phyloP scores from a whole-genome alignment of 306 rosid species.

The Dryas octopetala region DNA sequence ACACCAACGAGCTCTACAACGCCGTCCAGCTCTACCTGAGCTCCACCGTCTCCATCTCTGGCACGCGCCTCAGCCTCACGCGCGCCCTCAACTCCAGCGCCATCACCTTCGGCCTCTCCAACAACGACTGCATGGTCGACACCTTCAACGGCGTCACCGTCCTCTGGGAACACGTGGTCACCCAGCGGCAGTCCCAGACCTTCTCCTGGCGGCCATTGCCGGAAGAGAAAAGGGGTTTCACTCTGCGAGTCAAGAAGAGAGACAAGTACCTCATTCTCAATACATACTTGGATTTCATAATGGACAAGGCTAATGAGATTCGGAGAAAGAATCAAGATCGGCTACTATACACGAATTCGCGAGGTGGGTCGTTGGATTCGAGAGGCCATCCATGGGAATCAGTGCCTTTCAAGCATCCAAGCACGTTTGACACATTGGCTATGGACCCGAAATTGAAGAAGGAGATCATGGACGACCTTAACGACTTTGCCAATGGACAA shows the following conservation, averaged over 20 bases:
- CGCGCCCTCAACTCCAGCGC: constrained; percentile 84
- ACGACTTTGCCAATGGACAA: constrained; percentile 75
- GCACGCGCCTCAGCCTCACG: constrained; percentile 71
- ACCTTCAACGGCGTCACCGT: constrained; percentile 63
- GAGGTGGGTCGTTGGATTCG: constrained; percentile 86
- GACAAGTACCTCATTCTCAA: constrained; percentile 56
- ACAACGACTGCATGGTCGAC: constrained; percentile 83
- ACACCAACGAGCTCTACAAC: constrained; percentile 98
- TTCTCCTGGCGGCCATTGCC: constrained; percentile 91
- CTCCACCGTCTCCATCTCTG: constrained; percentile 67
- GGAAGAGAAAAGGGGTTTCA: constrained; percentile 87
- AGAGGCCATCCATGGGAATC: constrained; percentile 99
- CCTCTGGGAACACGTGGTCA: constrained; percentile 89
- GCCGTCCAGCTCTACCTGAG: constrained; percentile 90
- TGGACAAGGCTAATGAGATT: constrained; percentile 82
- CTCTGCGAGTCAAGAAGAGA: constrained; percentile 67
- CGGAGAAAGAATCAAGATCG: constrained; percentile 83
- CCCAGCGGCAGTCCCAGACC: constrained; percentile 70
- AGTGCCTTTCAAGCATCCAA: constrained; percentile 90
- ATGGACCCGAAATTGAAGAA: constrained; percentile 74
- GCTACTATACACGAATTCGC: constrained; percentile 72
- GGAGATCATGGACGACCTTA: constrained; percentile 74
- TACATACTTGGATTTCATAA: constrained; percentile 69
- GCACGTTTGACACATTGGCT: constrained; percentile 89
- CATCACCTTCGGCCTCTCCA: constrained; percentile 81